Percentiles rank a stretch among this genome's conserved stretches.
These are phyloP conservation scores for Hypoxylon sp. DNA, from an alignment of 2,329 filamentous ascomycete species.

Conservation along the genomic window DNA sequence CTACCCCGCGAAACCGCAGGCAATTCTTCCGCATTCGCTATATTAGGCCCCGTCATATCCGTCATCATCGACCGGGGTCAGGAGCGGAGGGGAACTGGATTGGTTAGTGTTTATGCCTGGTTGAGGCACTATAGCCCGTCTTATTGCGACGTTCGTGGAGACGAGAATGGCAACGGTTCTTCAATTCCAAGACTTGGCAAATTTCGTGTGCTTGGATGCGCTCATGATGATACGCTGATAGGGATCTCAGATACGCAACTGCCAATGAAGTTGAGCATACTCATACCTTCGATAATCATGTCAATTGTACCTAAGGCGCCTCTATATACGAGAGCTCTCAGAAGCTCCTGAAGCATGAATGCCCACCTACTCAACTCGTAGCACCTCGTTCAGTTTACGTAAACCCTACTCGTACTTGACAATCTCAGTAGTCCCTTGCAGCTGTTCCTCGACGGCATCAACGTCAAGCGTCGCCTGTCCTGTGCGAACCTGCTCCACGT, in stretches of 20 bases:
- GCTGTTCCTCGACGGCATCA: constrained; percentile 40
- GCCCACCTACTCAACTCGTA: background rate
- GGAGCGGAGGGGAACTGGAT: constrained; percentile 18
- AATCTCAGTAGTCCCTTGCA: constrained; percentile 17
- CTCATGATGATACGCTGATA: background rate
- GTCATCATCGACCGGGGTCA: constrained; percentile 24
- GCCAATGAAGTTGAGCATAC: background rate
- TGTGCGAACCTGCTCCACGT: constrained; percentile 44
- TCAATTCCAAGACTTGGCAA: constrained; percentile 24
- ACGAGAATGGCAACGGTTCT: constrained; percentile 5
- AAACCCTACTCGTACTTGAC: constrained; percentile 3
- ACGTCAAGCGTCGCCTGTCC: constrained; percentile 42
- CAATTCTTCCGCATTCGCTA: constrained; percentile 47
- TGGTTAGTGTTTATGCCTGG: constrained; percentile 3
- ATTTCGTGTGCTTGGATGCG: background rate
- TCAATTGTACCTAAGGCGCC: background rate
- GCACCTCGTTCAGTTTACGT: background rate
- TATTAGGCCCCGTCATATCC: constrained; percentile 41
- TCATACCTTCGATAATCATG: background rate
- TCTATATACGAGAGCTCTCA: background rate
- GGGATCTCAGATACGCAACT: background rate
- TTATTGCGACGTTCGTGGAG: constrained; percentile 1
- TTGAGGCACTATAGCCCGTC: constrained; percentile 8
- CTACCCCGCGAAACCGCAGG: constrained; percentile 28
- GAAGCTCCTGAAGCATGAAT: background rate